Base-by-base conservation (phyloP, 768 basidiomycete genomes). In the Xerocomus spinulosus region DNA sequence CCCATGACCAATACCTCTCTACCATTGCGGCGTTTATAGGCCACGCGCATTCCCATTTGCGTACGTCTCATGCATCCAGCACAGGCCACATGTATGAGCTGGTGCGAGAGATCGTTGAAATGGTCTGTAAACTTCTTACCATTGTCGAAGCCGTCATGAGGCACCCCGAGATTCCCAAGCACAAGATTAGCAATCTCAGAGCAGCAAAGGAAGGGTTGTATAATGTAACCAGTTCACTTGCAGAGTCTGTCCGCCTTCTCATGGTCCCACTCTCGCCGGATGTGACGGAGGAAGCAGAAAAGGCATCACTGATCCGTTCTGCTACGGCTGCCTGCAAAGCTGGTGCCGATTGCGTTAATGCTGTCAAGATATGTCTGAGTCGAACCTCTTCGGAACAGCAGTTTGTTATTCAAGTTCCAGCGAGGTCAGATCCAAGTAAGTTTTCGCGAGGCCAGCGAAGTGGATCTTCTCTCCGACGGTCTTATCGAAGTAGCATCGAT, bases 1-100 rank as follows among this genome's bases (percentile, higher is more conserved):
- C 89, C 13, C 92, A 96, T 62, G 93, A 96, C 61, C 80, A 86
- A 41, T 87, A 94, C 58, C 74, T 98, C 10, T 95, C 92, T 5
- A 89, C 92, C 17, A 92, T 96, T 61, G 94, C 96, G 18, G 95
- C 94, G 6, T 93, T 99, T 66, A 96, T 99, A 58, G 95, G 94
- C 1, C 93, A 97, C 62, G 89, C 92, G 2, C 95, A 98, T 59
- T 89, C 90, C 14, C 90, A 97, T 73, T 85, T 89, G 18, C 83
- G 90, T 37, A 75, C 80, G 33, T 90, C 90, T 24, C 94, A 97
- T 67, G 92, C 95, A 0, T 90, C 92, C 5, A 91, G 86, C 51
- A 94, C 92, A 14, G 94, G 91, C 1, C 87, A 92, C 56, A 77
- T 98, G 67, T 93, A 96, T 61, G 93, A 97, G 56, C 80, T 97